Evolutionary conservation across 1,284 basidiomycete species (phyloP).

Genomic region (Porodaedalea pini): DNA sequence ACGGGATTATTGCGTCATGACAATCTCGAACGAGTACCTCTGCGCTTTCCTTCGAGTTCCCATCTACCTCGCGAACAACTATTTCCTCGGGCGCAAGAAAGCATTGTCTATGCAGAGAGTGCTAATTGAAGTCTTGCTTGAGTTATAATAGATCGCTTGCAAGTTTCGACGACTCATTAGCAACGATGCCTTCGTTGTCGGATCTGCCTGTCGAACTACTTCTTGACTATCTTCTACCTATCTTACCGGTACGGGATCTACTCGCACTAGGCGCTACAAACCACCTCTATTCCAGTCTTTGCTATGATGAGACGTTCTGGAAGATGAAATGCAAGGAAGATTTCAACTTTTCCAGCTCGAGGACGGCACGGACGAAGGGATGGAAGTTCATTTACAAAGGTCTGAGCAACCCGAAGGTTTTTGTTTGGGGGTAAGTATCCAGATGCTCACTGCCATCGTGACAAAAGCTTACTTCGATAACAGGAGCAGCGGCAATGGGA

Average conservation of each 20-base stretch:
- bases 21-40: no score
- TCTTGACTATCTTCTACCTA: conserved; percentile 67
- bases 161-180: background rate
- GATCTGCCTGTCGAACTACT: conserved; percentile 71
- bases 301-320: conserved; percentile 80
- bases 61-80: no score
- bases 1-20: no score
- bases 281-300: conserved; percentile 53
- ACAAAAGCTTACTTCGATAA: conserved; percentile 1
- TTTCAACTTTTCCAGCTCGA: conserved; percentile 70
- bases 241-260: conserved; percentile 56
- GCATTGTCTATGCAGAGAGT: no score
- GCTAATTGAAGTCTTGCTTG: no score
- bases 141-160: background rate
- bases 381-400: conserved; percentile 80
- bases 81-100: no score
- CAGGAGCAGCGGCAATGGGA: conserved; percentile 55
- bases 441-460: background rate
- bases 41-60: no score
- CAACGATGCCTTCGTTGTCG: conserved; percentile 36
- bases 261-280: conserved; percentile 53
- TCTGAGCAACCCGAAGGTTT: conserved; percentile 55
- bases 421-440: conserved; percentile 73
- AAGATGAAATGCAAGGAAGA: conserved; percentile 66
- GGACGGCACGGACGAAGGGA: conserved; percentile 67